Evolutionary conservation across 768 basidiomycete species (phyloP).

Genomic region (Boletus coccyginus): DNA sequence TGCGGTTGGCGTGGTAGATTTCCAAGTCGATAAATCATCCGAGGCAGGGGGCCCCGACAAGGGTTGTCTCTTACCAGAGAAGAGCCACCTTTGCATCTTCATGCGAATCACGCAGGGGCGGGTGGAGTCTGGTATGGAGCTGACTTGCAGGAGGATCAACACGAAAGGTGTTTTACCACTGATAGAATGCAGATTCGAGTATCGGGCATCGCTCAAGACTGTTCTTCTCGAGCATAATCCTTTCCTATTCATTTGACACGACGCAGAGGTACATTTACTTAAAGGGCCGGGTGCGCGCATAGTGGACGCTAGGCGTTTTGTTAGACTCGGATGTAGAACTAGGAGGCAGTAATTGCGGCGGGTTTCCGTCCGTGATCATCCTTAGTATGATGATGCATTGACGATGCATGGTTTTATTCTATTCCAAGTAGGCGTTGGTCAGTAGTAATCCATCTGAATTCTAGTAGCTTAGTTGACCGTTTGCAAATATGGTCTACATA

Average conservation of each 20-base stretch:
- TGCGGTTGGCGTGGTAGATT: conserved; percentile 9
- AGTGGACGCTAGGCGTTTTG: no score
- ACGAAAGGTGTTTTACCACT: neutral
- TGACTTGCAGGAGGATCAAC: conserved; percentile 5
- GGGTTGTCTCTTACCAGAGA: neutral
- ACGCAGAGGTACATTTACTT: neutral
- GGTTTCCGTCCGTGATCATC: no score
- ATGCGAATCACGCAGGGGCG: neutral
- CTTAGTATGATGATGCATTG: no score
- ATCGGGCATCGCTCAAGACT: neutral
- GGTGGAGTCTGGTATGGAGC: neutral
- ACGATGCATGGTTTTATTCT: no score
- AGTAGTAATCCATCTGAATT: no score
- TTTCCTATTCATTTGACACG: neutral
- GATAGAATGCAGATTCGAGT: neutral
- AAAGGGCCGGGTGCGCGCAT: no score
- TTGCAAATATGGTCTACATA: no score
- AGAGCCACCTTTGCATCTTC: conserved; percentile 3
- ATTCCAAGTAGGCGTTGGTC: no score
- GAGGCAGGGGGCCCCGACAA: neutral
- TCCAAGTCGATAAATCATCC: neutral
- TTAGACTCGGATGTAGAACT: no score
- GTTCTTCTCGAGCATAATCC: conserved; percentile 5
- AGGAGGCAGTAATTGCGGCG: no score
- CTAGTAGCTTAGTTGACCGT: no score